Base-by-base conservation (phyloP, 2,329 filamentous ascomycete species). In the Fusarium chlamydosporum region DNA sequence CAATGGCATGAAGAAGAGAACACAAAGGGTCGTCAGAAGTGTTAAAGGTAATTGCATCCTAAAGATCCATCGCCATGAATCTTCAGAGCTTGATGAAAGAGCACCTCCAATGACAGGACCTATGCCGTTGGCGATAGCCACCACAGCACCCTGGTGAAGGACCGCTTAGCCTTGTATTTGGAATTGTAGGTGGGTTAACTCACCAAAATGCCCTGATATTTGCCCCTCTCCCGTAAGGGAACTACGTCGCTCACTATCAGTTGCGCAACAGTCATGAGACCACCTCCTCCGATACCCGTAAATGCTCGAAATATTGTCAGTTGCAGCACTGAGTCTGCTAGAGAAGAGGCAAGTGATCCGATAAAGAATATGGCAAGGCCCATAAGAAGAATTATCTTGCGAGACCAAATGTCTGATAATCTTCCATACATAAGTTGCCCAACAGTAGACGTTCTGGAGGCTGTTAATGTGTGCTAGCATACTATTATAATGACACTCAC, bases 231-330 rank as follows among this genome's bases (percentile, higher is more conserved):
- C 6, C 90, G 82, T 23, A 93, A 80, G 0, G 90, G 86, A 2
- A 94, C 86, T 13, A 93, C 83, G 76, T 94, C 92, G 65, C 87
- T 91, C 71, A 94, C 80, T 61, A 94, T 81, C 37, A 94, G 90
- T 55, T 85, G 87, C 10, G 89, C 88, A 43, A 92, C 87, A 0
- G 89, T 89, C 47, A 88, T 89, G 83, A 93, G 88, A 3, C 91
- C 91, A 2, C 89, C 91, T 12, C 90, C 91, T 20, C 91, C 91
- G 56, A 92, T 85, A 47, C 81, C 79, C 9, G 80, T 81, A 29
- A 82, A 78, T 31, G 77, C 78, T 4, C 81, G 80, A 46, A 82
- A 82, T 46, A 82, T 52, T 10, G 79, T 80, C 23, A 82, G 75
- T 47, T 84, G 81, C 1, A 78, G 70, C 4, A 78, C 78, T 4